Base-by-base conservation (phyloP, 1,284 basidiomycete species). In the Malassezia globosa region DNA sequence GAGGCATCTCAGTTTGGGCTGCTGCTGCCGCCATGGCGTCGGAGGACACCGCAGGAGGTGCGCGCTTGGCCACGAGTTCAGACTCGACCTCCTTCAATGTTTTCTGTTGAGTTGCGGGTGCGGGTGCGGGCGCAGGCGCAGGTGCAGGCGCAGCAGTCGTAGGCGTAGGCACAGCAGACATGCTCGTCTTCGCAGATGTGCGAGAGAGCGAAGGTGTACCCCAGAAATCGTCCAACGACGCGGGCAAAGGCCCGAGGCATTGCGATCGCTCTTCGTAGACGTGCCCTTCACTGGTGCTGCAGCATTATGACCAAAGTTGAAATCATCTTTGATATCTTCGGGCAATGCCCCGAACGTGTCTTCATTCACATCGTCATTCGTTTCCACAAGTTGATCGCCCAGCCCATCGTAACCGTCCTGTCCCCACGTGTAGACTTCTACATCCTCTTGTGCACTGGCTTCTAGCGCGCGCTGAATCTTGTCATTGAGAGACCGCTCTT, bases 341-440 rank as follows among this genome's bases (percentile, higher is more conserved):
- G 75, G 40, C 37, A 59, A 35, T 16, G 58, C 54, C 31, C 90
- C 92, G 75, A 97, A 97, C 1, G 92, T 97, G 76, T 94, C 88
- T 68, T 94, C 87, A 54, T 64, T 64, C 16, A 65, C 39, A 23
- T 61, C 63, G 44, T 65, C 61, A 24, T 56, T 56, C 7, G 59
- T 49, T 72, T 96, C 92, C 62, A 84, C 81, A 51, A 95, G 78
- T 50, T 81, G 80, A 72, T 86, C 84, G 37, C 84, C 88, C 8
- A 90, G 80, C n/a, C 84, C 84, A 73, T 89, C 86, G 69, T 87
- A 87, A 60, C 81, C 82, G 40, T 87, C 86, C 61, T 85, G 83
- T 18, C 85, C 86, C 85, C 85, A 88, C 37, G 83, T 86, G 74
- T 84, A 87, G 42, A 85, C 75, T 40, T 94, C 77, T 74, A 88